Evolutionary conservation across 768 basidiomycete species (phyloP).

Genomic region (Hygrophorus pudorinus): DNA sequence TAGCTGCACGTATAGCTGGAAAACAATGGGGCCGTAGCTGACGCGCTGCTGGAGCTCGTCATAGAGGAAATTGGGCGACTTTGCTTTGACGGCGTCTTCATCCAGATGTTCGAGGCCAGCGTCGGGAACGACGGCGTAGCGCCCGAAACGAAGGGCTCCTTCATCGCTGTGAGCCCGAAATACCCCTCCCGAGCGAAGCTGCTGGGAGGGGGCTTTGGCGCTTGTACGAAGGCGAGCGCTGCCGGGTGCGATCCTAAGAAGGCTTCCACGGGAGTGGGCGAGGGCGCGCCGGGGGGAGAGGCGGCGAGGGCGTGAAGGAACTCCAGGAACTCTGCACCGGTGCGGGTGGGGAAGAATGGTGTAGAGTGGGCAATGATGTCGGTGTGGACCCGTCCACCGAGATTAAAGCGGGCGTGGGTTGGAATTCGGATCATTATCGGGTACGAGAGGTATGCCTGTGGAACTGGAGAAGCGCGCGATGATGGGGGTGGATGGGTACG

Average conservation of each 20-base stretch:
- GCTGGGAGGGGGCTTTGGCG: conserved; percentile 11
- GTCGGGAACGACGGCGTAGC: conserved; percentile 11
- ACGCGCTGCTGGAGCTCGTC: conserved; percentile 13
- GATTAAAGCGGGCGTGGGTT: conserved; percentile 13
- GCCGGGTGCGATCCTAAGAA: conserved; percentile 12
- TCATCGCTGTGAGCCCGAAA: conserved; percentile 12
- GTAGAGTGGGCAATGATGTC: conserved; percentile 13
- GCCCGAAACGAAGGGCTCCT: conserved; percentile 10
- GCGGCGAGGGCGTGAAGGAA: conserved; percentile 12
- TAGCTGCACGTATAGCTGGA: conserved; percentile 12
- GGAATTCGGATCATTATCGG: conserved; percentile 13
- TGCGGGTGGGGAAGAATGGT: conserved; percentile 12
- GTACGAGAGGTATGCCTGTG: conserved; percentile 10
- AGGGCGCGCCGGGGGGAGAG: neutral
- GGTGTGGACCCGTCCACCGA: conserved; percentile 12
- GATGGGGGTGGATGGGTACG: neutral
- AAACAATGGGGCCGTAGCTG: conserved; percentile 8
- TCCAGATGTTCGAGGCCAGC: conserved; percentile 13
- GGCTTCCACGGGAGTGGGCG: conserved; percentile 9
- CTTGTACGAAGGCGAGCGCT: conserved; percentile 12
- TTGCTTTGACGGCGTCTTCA: conserved; percentile 8
- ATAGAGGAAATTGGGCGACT: conserved; percentile 11
- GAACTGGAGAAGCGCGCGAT: conserved; percentile 14
- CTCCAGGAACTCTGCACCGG: conserved; percentile 12
- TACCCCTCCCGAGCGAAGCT: conserved; percentile 12